Percentiles rank a stretch among this genome's conserved stretches.
Conservation (phyloP, 768 basidiomycete species). For the Boletus rufocinnamomeus region DNA sequence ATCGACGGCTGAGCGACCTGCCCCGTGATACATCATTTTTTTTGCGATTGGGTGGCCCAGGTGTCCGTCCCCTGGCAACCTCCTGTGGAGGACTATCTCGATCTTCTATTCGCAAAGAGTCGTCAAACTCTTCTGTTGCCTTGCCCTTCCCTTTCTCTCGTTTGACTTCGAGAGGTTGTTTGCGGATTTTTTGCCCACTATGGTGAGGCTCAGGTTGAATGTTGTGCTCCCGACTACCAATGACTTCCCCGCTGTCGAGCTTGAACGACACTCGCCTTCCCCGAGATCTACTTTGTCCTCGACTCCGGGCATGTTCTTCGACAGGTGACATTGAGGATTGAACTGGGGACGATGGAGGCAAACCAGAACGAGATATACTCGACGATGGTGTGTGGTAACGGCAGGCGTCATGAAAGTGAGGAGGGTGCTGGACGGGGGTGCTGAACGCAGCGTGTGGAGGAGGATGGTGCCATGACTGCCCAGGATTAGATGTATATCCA, state of each 20-base stretch:
- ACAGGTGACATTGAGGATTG: constrained; percentile 38
- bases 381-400: constrained; percentile 38
- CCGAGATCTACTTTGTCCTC: constrained; percentile 51
- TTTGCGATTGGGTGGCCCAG: constrained; percentile 25
- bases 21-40: constrained; percentile 20
- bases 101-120: constrained; percentile 16
- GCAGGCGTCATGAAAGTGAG: constrained; percentile 22
- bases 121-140: not conserved
- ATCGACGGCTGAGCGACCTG: constrained; percentile 27
- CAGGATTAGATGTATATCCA: constrained; percentile 19
- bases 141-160: constrained; percentile 23
- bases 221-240: constrained; percentile 7
- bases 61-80: constrained; percentile 27
- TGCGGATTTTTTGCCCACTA: constrained; percentile 8
- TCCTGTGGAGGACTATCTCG: constrained; percentile 13
- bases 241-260: constrained; percentile 34
- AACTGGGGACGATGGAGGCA: constrained; percentile 57
- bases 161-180: constrained; percentile 8
- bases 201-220: constrained; percentile 8
- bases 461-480: constrained; percentile 25
- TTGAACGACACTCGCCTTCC: constrained; percentile 61
- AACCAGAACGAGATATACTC: constrained; percentile 44
- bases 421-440: constrained; percentile 14
- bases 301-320: constrained; percentile 38
- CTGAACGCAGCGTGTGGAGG: constrained; percentile 11